Evolutionary conservation across 305 asterid genomes (phyloP), one percentile per base, ranked within the genome.

Genomic region (Solanum hybrid): DNA sequence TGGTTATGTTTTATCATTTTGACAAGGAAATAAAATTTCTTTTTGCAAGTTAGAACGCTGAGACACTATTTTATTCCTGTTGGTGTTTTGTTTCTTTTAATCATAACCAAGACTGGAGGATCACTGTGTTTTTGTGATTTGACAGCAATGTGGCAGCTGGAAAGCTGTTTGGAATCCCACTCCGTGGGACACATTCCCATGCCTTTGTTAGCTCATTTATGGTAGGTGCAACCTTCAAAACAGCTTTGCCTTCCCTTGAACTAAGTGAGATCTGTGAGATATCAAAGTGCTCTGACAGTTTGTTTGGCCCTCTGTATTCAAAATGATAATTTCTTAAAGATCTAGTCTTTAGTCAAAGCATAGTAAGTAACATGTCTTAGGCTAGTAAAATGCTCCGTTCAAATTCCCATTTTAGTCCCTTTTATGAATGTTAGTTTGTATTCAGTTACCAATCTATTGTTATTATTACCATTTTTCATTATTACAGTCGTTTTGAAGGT

Each of bases 71-170:
- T 51, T 34, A 8, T 31, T 51, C 42, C 75, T 31, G 8, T 22
- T 84, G 75, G 71, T 84, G 75, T 46, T 84, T 4, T 84, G 37
- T 29, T 84, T 84, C 88, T 51, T 84, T 11, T 84, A 42, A 83
- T 84, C 75, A 51, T 84, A 69, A 8, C 34, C 35, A 26, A 22
- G 5, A 24, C 42, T 29, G 5, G 31, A 18, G 75, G 88, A 20
- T 84, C 86, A 87, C 26, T 42, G 37, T 87, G 40, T 84, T 78
- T 42, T 76, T 34, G 28, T 91, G 71, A 69, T 89, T 67, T 75
- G 84, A 92, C 98, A 98, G 99, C 94, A 98, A 98, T 92, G 98
- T 97, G 87, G 99, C 99, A 90, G 98, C 99, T 91, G 99, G 99
- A 85, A 96, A 93, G 92, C 92, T 98, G 92, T 98, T 98, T 92